A percentile compares a stretch with the other conserved stretches of the same genome.
Evolutionary conservation across 2,329 filamentous ascomycete species (phyloP).

Genomic region (Aspergillus japonicus): DNA sequence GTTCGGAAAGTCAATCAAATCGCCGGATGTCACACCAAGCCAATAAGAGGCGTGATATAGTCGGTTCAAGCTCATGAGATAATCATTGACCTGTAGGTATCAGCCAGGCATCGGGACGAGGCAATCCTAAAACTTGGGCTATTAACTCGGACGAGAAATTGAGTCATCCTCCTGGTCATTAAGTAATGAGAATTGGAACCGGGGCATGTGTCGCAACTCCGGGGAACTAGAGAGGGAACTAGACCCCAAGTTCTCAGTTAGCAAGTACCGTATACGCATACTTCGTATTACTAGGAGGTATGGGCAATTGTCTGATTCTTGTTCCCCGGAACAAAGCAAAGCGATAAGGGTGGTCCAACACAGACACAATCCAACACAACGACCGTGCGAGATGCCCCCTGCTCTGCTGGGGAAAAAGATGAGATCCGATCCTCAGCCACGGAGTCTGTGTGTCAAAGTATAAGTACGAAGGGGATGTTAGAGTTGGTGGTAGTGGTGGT

Average conservation of each 20-base stretch:
- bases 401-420: neutral
- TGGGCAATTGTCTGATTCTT: neutral
- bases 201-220: neutral
- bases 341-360: neutral
- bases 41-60: neutral
- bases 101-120: neutral
- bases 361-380: neutral
- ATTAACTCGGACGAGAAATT: neutral
- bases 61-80: neutral
- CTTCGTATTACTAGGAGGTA: too few relatives aligned
- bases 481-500: neutral
- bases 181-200: slow-evolving; percentile 11
- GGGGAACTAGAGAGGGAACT: neutral
- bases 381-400: neutral
- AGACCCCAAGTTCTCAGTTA: neutral
- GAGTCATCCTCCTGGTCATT: slow-evolving; percentile 8
- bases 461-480: neutral
- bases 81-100: too few relatives aligned
- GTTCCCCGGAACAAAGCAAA: neutral
- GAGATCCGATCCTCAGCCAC: neutral
- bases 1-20: neutral
- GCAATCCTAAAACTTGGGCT: neutral
- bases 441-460: neutral
- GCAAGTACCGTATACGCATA: neutral
- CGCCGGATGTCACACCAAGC: neutral